Percentiles rank a stretch among this genome's conserved stretches.
Evolutionary conservation across 768 basidiomycete genomes (phyloP).

Genomic region (Naganishia kalamii): DNA sequence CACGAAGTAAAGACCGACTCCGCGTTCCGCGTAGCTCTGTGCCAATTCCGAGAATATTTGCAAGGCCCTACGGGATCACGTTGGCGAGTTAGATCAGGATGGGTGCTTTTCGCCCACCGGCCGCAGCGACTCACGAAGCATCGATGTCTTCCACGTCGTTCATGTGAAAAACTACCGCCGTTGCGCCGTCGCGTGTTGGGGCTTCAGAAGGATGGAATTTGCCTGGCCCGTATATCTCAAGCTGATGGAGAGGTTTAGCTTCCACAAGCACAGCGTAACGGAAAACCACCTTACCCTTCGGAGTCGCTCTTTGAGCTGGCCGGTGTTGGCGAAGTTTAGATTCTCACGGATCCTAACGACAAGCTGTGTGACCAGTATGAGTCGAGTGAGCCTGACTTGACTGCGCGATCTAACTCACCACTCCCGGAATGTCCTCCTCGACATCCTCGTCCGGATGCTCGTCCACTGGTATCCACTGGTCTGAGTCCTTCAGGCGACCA

Average conservation of each 20-base stretch:
- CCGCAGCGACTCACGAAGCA: conserved; percentile 59
- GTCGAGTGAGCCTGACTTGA: not conserved
- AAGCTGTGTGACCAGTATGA: conserved; percentile 45
- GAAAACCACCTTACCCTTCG: conserved; percentile 67
- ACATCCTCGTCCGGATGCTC: conserved; percentile 70
- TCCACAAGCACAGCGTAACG: too few relatives aligned
- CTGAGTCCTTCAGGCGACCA: conserved; percentile 80
- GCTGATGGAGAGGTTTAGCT: conserved; percentile 49
- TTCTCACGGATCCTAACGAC: conserved; percentile 85
- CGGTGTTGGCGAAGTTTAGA: conserved; percentile 92
- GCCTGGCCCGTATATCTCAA: conserved; percentile 79
- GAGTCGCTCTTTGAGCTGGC: conserved; percentile 70
- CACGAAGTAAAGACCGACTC: conserved; percentile 46
- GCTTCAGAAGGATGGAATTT: conserved; percentile 82
- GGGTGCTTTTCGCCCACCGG: not conserved
- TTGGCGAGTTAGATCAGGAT: not conserved
- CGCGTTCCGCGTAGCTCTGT: conserved; percentile 65
- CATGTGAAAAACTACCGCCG: conserved; percentile 82
- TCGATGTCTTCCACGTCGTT: conserved; percentile 82
- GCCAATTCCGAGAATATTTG: conserved; percentile 76
- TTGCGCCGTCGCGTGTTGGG: conserved; percentile 65
- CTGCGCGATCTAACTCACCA: conserved; percentile 26
- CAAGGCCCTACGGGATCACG: conserved; percentile 56
- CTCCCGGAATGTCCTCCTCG: conserved; percentile 52
- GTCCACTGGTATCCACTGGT: conserved; percentile 81